Percentiles rank a stretch among this genome's conserved stretches.
phyloP scores from a whole-genome alignment of 768 basidiomycete species.

The Boletus reticuloceps region DNA sequence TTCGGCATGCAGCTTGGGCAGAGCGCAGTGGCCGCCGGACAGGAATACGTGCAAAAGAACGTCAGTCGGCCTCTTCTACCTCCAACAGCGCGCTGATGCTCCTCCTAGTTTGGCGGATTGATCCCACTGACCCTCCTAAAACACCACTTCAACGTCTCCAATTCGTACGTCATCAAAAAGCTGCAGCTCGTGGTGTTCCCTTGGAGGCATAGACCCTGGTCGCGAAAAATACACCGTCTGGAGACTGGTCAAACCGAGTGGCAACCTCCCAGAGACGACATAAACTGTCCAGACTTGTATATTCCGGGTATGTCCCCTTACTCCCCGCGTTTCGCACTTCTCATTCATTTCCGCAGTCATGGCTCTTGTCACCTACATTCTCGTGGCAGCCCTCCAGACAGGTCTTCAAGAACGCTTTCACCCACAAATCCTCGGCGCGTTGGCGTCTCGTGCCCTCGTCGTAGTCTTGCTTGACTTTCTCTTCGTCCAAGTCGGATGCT shows the following conservation, averaged over 20 bases:
- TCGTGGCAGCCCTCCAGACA: constrained; percentile 80
- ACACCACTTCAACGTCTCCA: constrained; percentile 94
- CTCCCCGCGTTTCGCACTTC: not conserved
- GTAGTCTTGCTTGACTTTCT: constrained; percentile 88
- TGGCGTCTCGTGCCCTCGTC: constrained; percentile 78
- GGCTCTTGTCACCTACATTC: constrained; percentile 94
- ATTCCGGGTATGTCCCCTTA: constrained; percentile 67
- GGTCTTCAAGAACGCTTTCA: constrained; percentile 83
- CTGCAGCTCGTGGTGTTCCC: constrained; percentile 89
- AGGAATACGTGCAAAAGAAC: constrained; percentile 94
- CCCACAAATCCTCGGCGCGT: constrained; percentile 85
- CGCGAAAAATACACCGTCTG: constrained; percentile 60
- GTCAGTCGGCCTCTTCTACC: constrained; percentile 42
- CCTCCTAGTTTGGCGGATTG: constrained; percentile 67
- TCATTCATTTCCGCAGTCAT: constrained; percentile 56
- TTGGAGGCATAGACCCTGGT: constrained; percentile 90
- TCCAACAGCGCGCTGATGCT: constrained; percentile 3
- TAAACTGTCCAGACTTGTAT: constrained; percentile 95
- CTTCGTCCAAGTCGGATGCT: constrained; percentile 89
- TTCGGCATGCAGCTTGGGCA: constrained; percentile 95
- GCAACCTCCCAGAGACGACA: constrained; percentile 87
- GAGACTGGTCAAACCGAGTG: constrained; percentile 71
- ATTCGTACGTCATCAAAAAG: constrained; percentile 92
- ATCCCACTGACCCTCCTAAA: constrained; percentile 78
- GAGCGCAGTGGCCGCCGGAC: constrained; percentile 88